Base-by-base conservation (phyloP, 306 rosid genomes). In the Quercus alba region DNA sequence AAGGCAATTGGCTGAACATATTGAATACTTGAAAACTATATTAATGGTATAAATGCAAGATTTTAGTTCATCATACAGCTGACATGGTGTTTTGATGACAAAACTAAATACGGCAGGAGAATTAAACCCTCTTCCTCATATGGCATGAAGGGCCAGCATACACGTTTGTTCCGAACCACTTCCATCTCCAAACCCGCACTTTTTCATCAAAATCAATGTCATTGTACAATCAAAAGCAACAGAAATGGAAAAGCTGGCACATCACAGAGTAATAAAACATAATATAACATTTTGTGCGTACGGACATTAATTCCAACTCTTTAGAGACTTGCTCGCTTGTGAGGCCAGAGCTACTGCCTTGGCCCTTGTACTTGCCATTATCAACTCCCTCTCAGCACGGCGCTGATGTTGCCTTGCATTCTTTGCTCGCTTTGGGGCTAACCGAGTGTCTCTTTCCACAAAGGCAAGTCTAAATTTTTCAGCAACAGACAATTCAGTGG, bases 391-490 rank as follows among this genome's bases (percentile, higher is more conserved):
- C 75, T 82, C 93, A 0, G 94, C 98, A 21, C 97, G 96, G 14
- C 98, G 90, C 77, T 86, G 97, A 59, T 85, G 95, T 70, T 95
- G 99, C 82, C 99, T 92, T 0, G 94, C 93, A 76, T 95, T 95
- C 77, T 93, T 93, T 11, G 98, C 99, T 73, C 99, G 86, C 79
- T 95, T 93, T 3, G 95, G 97, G 74, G 98, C 99, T 69, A 91
- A 84, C 33, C 94, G 88, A 20, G 70, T 90, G 77, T 95, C 99
- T 83, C 97, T 90, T 86, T 95, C 98, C n/a, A 17, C 91, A 82
- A 95, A 95, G 26, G 99, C 98, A 57, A 91, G 95, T 70, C 94
- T 91, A 84, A 95, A 95, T 76, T 89, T 93, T 77, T 95, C 98
- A 54, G 99, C 98, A 52, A 93, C 30, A 5, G 99, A 89, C 87